Evolutionary conservation across 768 basidiomycete genomes (phyloP), one percentile per base, ranked within the genome.

Genomic region (Antrodiella citrinella): DNA sequence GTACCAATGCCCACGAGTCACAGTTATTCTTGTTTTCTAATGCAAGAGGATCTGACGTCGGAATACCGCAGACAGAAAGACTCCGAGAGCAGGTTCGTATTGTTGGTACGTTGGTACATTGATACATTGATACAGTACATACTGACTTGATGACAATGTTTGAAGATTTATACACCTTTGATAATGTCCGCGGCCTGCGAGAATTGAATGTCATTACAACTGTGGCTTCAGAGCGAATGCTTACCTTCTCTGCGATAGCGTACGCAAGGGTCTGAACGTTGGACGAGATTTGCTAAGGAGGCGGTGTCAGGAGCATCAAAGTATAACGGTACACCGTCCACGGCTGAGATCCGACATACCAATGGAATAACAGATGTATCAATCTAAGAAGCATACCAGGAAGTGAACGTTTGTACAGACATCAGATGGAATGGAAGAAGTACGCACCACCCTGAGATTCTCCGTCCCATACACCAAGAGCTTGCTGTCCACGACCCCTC

Each of bases 401-500:
- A 4, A 39, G n/a, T n/a, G n/a, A n/a, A n/a, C n/a, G 41, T 13
- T 35, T 15, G 30, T 35, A 7, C 7, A 15, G 19, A 43, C n/a
- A 7, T 7, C 41, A 22, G 19, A 18, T 18, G n/a, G 19, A 43
- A 9, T 9, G 10, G 7, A 18, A 43, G 41, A 5, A 43, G 19
- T 11, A 58, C 64, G 54, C 23, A 59, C 62, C 22, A 68, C 63
- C 11, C 65, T 53, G n/a, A 67, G 45, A 47, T 68, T 67, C 26
- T 35, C 47, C 3, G 63, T 63, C n/a, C 66, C 66, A 50, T 66
- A 69, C 2, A 69, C 67, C 39, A 51, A 57, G 15, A 70, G 52
- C 11, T 57, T 44, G 2, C 56, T 44, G 47, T 66, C 62, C 30
- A 70, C 67, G 13, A 67, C 66, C 23, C 68, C 68, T n/a, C 72